These are phyloP conservation scores for Monosporascus sp. DNA, from an alignment of 2,329 filamentous ascomycete species.

Conservation along the genomic window DNA sequence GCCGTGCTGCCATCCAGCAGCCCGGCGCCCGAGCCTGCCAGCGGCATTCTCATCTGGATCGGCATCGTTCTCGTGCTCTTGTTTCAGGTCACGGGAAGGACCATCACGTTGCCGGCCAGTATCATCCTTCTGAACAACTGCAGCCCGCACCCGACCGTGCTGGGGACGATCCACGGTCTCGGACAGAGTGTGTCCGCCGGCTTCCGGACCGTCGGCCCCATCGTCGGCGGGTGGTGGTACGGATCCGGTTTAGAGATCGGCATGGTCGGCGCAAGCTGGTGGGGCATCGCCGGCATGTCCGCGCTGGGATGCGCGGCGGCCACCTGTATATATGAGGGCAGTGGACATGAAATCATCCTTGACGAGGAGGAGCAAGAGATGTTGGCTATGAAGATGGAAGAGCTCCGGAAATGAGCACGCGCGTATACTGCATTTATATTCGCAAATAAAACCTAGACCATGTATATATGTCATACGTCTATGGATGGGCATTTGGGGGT, in stretches of 20 bases:
- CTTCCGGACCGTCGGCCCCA: constrained; percentile 45
- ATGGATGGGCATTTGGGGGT: no score
- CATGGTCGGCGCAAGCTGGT: constrained; percentile 43
- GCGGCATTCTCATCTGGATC: constrained; percentile 50
- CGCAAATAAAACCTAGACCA: no score
- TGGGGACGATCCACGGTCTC: constrained; percentile 52
- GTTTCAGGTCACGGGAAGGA: constrained; percentile 67
- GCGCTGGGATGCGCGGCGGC: constrained; percentile 52
- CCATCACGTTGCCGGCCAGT: constrained; percentile 57
- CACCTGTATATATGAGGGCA: constrained; percentile 59
- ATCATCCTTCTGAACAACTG: constrained; percentile 58
- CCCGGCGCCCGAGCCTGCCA: constrained; percentile 35
- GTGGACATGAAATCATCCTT: constrained; percentile 53
- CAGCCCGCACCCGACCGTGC: constrained; percentile 51
- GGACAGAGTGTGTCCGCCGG: constrained; percentile 45
- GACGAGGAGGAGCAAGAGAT: constrained; percentile 27
- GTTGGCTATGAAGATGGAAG: not conserved
- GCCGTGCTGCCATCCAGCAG: constrained; percentile 52
- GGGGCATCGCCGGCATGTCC: constrained; percentile 43
- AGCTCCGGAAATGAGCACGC: not conserved
- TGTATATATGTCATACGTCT: no score
- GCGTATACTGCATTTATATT: no score
- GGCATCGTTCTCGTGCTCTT: constrained; percentile 57
- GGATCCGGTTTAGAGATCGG: constrained; percentile 39
- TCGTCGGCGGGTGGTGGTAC: constrained; percentile 44